phyloP scores from a whole-genome alignment of 2,329 filamentous ascomycete species.

The Calycina herbarum region DNA sequence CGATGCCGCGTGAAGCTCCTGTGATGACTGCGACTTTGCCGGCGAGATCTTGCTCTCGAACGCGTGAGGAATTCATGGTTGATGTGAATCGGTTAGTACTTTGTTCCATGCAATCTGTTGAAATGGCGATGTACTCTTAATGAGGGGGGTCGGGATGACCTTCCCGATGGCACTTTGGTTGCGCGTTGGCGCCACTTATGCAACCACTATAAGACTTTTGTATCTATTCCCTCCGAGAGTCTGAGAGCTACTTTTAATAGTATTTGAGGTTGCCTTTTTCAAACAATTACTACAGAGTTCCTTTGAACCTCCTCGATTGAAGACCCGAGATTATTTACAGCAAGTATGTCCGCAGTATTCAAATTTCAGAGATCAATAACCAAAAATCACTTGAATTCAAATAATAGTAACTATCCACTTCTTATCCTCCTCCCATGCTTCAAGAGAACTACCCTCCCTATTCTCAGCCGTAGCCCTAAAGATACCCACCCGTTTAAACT shows the following conservation, averaged over 20 bases:
- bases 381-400: not conserved
- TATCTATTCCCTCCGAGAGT: too few relatives aligned
- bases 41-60: conserved; percentile 44
- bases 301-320: not conserved
- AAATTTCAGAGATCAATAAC: not conserved
- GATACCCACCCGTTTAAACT: conserved; percentile 12
- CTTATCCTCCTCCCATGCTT: not conserved
- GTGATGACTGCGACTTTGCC: conserved; percentile 71
- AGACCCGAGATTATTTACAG: too few relatives aligned
- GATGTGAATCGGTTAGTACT: not conserved
- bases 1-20: conserved; percentile 66
- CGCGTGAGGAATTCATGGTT: conserved; percentile 2
- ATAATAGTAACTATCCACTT: not conserved
- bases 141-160: too few relatives aligned
- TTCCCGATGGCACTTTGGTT: too few relatives aligned
- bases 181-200: not conserved
- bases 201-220: too few relatives aligned
- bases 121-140: too few relatives aligned
- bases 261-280: too few relatives aligned
- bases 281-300: not conserved
- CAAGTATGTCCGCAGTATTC: too few relatives aligned
- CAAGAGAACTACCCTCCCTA: not conserved
- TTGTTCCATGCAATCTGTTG: not conserved
- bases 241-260: too few relatives aligned
- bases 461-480: conserved; percentile 7